phyloP scores from a whole-genome alignment of 768 basidiomycete species.

The Termitomyces sp. region DNA sequence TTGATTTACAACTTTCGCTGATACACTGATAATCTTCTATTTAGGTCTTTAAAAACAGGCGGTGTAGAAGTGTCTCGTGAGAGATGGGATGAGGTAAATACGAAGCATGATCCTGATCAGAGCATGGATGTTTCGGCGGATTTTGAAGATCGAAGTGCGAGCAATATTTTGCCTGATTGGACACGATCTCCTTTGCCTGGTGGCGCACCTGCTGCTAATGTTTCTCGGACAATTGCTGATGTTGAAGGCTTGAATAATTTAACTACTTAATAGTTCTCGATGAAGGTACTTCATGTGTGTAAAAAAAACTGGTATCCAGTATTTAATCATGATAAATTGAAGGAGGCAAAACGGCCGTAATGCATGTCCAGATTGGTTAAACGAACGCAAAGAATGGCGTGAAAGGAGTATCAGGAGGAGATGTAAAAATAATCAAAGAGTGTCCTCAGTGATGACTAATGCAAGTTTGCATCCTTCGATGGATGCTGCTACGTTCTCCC shows the following conservation, averaged over 20 bases:
- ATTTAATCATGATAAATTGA: constrained; percentile 1
- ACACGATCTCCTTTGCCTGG: constrained; percentile 55
- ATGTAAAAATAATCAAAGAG: constrained; percentile 7
- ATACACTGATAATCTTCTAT: neutral
- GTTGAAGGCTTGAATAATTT: constrained; percentile 16
- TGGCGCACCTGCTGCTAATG: constrained; percentile 59
- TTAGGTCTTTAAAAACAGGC: constrained; percentile 79
- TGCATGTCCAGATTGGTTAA: neutral
- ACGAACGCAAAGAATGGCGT: neutral
- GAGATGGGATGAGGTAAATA: constrained; percentile 74
- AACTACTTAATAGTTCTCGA: neutral
- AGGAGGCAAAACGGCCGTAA: neutral
- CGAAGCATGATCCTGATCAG: constrained; percentile 37
- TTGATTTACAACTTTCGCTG: neutral
- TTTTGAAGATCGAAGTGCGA: constrained; percentile 25
- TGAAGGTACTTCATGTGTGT: neutral
- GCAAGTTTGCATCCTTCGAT: constrained; percentile 47
- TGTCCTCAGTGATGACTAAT: constrained; percentile 46
- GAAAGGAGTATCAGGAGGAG: neutral
- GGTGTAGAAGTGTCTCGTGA: constrained; percentile 80
- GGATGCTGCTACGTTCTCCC: constrained; percentile 43
- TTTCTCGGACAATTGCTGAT: constrained; percentile 11
- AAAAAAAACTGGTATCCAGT: neutral
- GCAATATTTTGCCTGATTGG: constrained; percentile 74
- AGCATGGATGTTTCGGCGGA: constrained; percentile 31